Base-by-base conservation (phyloP, 2,329 filamentous ascomycete genomes). In the Fusarium brachygibbosum region DNA sequence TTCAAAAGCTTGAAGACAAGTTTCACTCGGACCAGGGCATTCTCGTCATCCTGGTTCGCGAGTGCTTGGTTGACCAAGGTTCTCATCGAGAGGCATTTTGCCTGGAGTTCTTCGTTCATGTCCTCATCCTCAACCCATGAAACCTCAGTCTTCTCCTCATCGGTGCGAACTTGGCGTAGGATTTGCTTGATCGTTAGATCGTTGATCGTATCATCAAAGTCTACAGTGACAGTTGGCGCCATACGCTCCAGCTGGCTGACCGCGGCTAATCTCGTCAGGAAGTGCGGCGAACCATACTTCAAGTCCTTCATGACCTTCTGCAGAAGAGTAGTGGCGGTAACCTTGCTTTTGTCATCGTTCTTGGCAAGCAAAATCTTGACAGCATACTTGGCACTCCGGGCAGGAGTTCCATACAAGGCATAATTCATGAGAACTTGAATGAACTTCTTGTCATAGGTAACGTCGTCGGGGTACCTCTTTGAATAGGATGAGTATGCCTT, bases 401-500 rank as follows among this genome's bases (percentile, higher is more conserved):
- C 87, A 4, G 94, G 95, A 25, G 87, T 87, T 23, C 95, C 95
- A 75, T 93, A 92, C 21, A 95, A 85, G 2, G 94, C 93, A 78
- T 96, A 98, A 72, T 88, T 91, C 64, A 91, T 89, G 77, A 99
- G 86, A 2, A 93, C 91, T 74, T 96, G 90, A 32, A 89, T 85
- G 73, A 98, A 95, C 70, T 92, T 92, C 58, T 91, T 89, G 66
- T 97, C 92, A 62, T 89, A 87, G 1, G 93, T 92, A 54, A 99
- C 88, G 63, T 98, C 94, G 13, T 90, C 86, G 0, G 95, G 90
- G 71, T 97, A 95, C 73, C 91, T 94, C 75, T 91, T 91, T 2
- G 94, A 93, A 77, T 97, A 99, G 3, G 92, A 93, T 12, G 95
- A 92, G 77, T 96, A 98, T 4, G 97, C 95, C 77, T 97, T 98